phyloP scores from a whole-genome alignment of 1,139 yeast genomes.

The Casaregolazyma suthepensis region DNA sequence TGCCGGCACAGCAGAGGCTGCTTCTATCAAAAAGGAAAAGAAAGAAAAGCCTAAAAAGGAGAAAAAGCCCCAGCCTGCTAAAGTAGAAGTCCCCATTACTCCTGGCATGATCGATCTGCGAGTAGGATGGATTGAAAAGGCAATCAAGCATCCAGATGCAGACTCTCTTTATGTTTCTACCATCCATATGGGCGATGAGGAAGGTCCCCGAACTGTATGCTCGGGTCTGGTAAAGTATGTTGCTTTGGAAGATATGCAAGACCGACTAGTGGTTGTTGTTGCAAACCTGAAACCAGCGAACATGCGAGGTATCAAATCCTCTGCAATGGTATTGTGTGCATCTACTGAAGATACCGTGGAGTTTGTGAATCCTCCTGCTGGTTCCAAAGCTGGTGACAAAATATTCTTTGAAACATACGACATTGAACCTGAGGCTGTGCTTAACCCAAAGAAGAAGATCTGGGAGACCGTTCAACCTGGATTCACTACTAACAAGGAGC shows the following conservation, averaged over 20 bases:
- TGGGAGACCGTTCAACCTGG: conserved; percentile 95
- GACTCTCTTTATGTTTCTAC: conserved; percentile 94
- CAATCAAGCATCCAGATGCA: conserved; percentile 95
- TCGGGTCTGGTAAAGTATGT: conserved; percentile 82
- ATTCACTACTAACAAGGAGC: conserved; percentile 70
- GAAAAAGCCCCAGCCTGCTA: conserved; percentile 37
- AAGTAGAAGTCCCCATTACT: conserved; percentile 57
- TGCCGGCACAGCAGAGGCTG: conserved; percentile 28
- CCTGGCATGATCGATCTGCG: conserved; percentile 88
- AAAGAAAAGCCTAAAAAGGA: conserved; percentile 64
- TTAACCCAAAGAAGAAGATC: conserved; percentile 97
- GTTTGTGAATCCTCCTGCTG: conserved; percentile 91
- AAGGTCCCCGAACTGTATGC: conserved; percentile 97
- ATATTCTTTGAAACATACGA: conserved; percentile 88
- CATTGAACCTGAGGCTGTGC: conserved; percentile 75
- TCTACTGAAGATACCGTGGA: conserved; percentile 63
- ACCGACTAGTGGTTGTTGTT: conserved; percentile 73
- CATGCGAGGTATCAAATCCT: conserved; percentile 91
- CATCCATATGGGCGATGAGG: conserved; percentile 91
- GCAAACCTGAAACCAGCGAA: conserved; percentile 87
- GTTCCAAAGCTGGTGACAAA: conserved; percentile 95
- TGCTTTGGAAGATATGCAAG: conserved; percentile 76
- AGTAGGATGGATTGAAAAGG: conserved; percentile 96
- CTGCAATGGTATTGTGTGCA: conserved; percentile 97
- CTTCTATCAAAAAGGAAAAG: conserved; percentile 41